Evolutionary conservation across 345 rosid species (phyloP).

Genomic region (Nephelium lappaceum): DNA sequence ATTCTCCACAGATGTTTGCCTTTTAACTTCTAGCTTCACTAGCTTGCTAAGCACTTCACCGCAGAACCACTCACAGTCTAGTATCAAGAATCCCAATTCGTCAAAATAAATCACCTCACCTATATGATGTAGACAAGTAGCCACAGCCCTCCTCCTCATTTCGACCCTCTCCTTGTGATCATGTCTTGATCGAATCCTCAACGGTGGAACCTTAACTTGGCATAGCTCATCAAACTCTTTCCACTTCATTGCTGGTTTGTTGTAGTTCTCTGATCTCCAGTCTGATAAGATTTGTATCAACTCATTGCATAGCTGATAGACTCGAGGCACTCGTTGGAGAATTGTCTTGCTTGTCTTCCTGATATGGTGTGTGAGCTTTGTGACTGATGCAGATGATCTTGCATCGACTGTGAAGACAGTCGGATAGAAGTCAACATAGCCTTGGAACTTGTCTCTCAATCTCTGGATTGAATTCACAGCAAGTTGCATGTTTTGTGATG

Average conservation of each 20-base stretch:
- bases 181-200: conserved; percentile 74
- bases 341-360: conserved; percentile 69
- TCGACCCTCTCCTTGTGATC: conserved; percentile 68
- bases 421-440: conserved; percentile 77
- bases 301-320: conserved; percentile 91
- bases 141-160: conserved; percentile 71
- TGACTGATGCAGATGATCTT: conserved; percentile 81
- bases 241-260: conserved; percentile 89
- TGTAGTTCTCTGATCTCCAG: conserved; percentile 79
- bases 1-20: conserved; percentile 53
- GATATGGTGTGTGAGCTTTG: conserved; percentile 73
- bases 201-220: conserved; percentile 75
- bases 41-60: conserved; percentile 84
- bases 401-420: conserved; percentile 92
- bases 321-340: conserved; percentile 82
- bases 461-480: conserved; percentile 61
- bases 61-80: conserved; percentile 92
- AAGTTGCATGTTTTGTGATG: conserved; percentile 62
- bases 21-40: conserved; percentile 63
- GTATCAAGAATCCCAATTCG: conserved; percentile 65
- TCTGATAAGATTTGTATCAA: conserved; percentile 69
- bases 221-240: conserved; percentile 83
- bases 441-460: conserved; percentile 72
- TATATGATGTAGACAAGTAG: conserved; percentile 86
- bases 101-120: conserved; percentile 89